phyloP scores from a whole-genome alignment of 371 early-diverging fungal species.

The Mortierella sp. region DNA sequence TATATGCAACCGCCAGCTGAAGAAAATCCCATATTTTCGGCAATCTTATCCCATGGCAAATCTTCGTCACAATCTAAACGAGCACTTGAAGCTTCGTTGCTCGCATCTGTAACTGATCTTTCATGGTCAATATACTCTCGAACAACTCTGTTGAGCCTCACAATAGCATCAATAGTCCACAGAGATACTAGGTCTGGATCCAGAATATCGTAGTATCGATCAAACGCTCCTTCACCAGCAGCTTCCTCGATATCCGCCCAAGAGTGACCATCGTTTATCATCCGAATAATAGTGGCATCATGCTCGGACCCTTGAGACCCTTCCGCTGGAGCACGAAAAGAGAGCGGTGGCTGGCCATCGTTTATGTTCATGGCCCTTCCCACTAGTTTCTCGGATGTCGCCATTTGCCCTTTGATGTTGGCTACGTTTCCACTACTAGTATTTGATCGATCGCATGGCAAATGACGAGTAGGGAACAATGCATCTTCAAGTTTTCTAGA shows the following conservation, averaged over 20 bases:
- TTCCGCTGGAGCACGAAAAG: slow-evolving; percentile 10
- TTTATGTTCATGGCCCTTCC: not conserved
- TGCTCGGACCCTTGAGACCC: slow-evolving; percentile 18
- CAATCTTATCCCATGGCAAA: slow-evolving; percentile 30
- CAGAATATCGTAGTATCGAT: slow-evolving; percentile 26
- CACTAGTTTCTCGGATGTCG: not conserved
- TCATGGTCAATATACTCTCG: not conserved
- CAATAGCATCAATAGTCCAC: slow-evolving; percentile 13
- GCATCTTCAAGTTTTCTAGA: not conserved
- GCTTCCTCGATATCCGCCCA: slow-evolving; percentile 30
- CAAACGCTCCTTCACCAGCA: slow-evolving; percentile 19
- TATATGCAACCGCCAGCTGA: slow-evolving; percentile 8
- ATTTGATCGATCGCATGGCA: not conserved
- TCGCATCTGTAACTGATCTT: too few relatives aligned
- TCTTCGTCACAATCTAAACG: not conserved
- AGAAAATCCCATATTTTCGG: not conserved
- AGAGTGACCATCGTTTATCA: slow-evolving; percentile 22
- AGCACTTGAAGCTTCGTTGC: not conserved
- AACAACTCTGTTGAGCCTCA: slow-evolving; percentile 1
- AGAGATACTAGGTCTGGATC: slow-evolving; percentile 13
- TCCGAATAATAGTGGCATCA: slow-evolving; percentile 24
- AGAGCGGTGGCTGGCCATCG: slow-evolving; percentile 5
- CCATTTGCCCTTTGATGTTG: not conserved
- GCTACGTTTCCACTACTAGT: not conserved
- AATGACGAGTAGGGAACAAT: not conserved